Percentiles rank a stretch among this genome's conserved stretches.
Conservation (phyloP, 306 rosid species). For the Rubus parviflorus region DNA sequence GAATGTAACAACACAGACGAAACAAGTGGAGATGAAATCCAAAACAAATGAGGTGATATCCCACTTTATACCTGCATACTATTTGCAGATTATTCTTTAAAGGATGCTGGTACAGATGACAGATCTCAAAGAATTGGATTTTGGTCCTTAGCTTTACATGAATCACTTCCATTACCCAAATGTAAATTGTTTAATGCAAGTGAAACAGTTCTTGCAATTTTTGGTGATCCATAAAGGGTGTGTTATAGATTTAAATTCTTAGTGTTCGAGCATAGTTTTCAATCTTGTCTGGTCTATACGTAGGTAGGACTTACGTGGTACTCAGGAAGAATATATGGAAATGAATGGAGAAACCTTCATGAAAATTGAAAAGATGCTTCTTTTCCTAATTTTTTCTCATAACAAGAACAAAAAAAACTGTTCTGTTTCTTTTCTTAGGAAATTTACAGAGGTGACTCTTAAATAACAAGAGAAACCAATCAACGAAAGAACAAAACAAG, state of each 20-base stretch:
- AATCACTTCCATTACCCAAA: background rate
- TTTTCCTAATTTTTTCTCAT: background rate
- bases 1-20: constrained; percentile 67
- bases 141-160: constrained; percentile 13
- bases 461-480: background rate
- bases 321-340: background rate
- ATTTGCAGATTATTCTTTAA: constrained; percentile 28
- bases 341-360: background rate
- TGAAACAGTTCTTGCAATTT: constrained; percentile 18
- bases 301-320: constrained; percentile 5
- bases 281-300: background rate
- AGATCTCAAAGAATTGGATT: constrained; percentile 25
- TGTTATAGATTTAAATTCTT: background rate
- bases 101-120: constrained; percentile 34
- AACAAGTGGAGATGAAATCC: constrained; percentile 51
- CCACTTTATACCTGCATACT: constrained; percentile 8
- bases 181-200: constrained; percentile 15
- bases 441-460: background rate
- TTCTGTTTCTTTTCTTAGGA: background rate
- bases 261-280: background rate
- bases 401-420: background rate
- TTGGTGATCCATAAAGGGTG: constrained; percentile 16
- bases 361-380: too few species aligned
- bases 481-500: background rate
- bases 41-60: constrained; percentile 52